These are phyloP conservation scores for Scleroderma bovista DNA, from an alignment of 768 basidiomycete genomes.

Conservation along the genomic window DNA sequence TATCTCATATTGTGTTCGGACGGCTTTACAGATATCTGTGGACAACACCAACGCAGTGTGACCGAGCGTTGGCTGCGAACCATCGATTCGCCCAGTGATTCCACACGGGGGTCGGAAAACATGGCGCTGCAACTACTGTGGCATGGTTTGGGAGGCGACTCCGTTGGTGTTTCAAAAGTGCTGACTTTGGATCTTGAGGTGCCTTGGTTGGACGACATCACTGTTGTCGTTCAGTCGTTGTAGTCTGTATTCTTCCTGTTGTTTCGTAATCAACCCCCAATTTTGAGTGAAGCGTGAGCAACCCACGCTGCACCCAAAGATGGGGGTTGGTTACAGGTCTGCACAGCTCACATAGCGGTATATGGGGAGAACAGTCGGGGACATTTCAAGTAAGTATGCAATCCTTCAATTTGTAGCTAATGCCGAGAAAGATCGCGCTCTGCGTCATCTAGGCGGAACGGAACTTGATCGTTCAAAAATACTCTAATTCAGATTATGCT, in stretches of 20 bases:
- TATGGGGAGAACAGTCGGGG: too few species aligned
- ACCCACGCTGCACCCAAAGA: too few species aligned
- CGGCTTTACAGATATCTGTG: slow-evolving; percentile 60
- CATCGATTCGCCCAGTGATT: slow-evolving; percentile 29
- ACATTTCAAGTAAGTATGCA: too few species aligned
- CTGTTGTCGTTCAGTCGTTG: slow-evolving; percentile 57
- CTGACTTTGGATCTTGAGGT: slow-evolving; percentile 60
- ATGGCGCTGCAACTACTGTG: slow-evolving; percentile 56
- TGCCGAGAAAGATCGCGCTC: too few species aligned
- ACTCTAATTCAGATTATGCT: too few species aligned
- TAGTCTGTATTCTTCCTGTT: slow-evolving; percentile 16
- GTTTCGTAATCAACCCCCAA: not conserved
- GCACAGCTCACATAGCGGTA: too few species aligned
- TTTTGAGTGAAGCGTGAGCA: too few species aligned
- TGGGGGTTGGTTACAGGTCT: too few species aligned
- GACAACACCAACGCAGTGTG: slow-evolving; percentile 40
- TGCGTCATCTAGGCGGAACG: too few species aligned
- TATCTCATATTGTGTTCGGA: slow-evolving; percentile 64
- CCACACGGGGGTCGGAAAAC: slow-evolving; percentile 27
- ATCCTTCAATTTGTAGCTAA: too few species aligned
- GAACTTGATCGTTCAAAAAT: too few species aligned
- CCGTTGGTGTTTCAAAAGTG: slow-evolving; percentile 47
- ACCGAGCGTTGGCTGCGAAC: slow-evolving; percentile 48
- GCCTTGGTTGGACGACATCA: slow-evolving; percentile 66
- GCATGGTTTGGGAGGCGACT: slow-evolving; percentile 52